Base-by-base conservation (phyloP, 2,329 filamentous ascomycete genomes). In the Aureobasidium lini region DNA sequence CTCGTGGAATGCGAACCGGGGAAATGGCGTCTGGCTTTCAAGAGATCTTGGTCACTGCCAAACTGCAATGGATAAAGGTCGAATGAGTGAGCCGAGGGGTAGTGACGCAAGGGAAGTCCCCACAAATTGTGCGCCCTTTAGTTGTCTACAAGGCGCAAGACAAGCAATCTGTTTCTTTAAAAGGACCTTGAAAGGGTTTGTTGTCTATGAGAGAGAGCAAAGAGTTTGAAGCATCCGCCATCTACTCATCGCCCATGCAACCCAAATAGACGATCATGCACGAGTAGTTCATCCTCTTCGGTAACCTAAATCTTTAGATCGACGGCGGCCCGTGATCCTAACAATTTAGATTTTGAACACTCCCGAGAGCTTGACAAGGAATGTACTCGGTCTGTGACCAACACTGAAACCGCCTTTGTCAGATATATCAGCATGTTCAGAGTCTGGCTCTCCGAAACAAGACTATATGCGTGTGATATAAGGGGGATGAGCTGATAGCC, bases 31-130 rank as follows among this genome's bases (percentile, higher is more conserved):
- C 15, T 34, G 39, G 34, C 7, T 43, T 29, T 54, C 39, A 16
- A 44, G 18, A 46, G 16, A 34, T 23, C 34, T 13, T 9, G 36
- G 48, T 52, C 11, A 36, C 31, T 34, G 50, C 50, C 37, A 54
- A n/a, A 34, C 23, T 18, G n/a, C 39, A 56, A 56, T 34, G 28
- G 18, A 46, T 16, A 18, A 56, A 34, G 52, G 15, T 34, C 32
- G 44, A 23, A 13, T 39, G 18, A 32, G 39, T 16, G 34, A 47
- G 23, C 18, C 42, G 54, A 57, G 54, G 54, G 54, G 54, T 31
- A 31, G 15, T 18, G 54, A 57, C 15, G 54, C 54, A 57, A 57
- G 54, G 54, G n/a, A 7, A 43, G 42, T n/a, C 40, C 52, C 52
- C 52, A 32, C 31, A 46, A 8, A 6, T 37, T 16, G 40, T 44